Evolutionary conservation across 306 rosid species (phyloP), one percentile per base, ranked within the genome.

Genomic region (Quercus rubra): DNA sequence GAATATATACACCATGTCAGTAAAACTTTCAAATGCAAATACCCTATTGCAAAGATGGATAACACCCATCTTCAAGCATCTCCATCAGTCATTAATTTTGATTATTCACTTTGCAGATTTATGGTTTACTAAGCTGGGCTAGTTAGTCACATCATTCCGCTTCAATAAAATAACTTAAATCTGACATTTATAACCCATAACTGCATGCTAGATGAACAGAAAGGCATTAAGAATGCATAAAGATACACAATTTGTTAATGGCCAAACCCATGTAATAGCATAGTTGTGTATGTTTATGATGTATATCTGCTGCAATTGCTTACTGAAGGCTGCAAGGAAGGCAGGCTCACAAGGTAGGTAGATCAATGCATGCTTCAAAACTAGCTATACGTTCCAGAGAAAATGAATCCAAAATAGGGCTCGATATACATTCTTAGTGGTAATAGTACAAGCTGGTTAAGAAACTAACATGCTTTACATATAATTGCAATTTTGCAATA

Each of bases 1-100:
- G 35, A 68, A 70, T 27, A 62, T 52, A 55, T 67, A 14, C 35
- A 63, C 75, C 59, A 20, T 5, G 49, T 55, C 23, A 49, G 56
- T 58, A 55, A 76, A 76, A 71, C 76, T 27, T 75, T 17, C 46
- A 23, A 70, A 79, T 18, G 41, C 51, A 27, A 38, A 4, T 64
- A 76, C 75, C 78, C 8, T 13, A 27, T 58, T 51, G 73, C 80
- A 73, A 2, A 63, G 70, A 46, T 5, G 67, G 9, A 31, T 33
- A 33, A 4, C 17, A 33, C 35, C 18, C 7, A 20, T 55, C 13
- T 56, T 18, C 27, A 57, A 38, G 33, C 10, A 35, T 67, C 72
- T 33, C 11, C n/a, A 18, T 67, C 20, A 35, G 20, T 31, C 35
- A 27, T 63, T 63, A 27, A 63, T 27, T 63, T 27, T 7, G 1